Evolutionary conservation across 2,329 filamentous ascomycete genomes (phyloP).

Genomic region (Alternaria sp.): DNA sequence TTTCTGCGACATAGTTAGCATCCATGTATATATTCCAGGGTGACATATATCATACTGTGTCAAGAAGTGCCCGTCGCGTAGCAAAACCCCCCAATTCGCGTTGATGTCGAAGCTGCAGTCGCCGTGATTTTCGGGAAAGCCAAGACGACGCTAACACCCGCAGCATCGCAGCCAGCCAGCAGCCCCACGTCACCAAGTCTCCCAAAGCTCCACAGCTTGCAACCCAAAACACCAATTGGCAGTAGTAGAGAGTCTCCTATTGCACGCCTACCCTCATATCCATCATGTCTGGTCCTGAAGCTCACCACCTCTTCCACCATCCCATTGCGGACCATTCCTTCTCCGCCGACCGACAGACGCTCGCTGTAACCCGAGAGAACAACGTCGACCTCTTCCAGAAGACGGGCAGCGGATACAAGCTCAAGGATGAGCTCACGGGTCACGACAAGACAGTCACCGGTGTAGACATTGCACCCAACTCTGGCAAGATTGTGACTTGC

Average conservation of each 20-base stretch:
- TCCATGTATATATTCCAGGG: background rate
- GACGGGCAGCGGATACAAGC: conserved; percentile 75
- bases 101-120: conserved; percentile 12
- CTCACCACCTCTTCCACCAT: conserved; percentile 95
- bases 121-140: conserved; percentile 42
- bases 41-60: background rate
- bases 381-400: conserved; percentile 85
- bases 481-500: conserved; percentile 94
- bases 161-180: conserved; percentile 5
- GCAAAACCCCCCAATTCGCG: background rate
- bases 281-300: conserved; percentile 83
- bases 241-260: conserved; percentile 98
- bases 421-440: conserved; percentile 91
- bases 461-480: conserved; percentile 90
- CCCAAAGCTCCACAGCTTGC: conserved; percentile 7
- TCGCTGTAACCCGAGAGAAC: conserved; percentile 91
- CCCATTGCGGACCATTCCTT: conserved; percentile 98
- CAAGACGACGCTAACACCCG: conserved; percentile 28
- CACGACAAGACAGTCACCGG: conserved; percentile 97
- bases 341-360: conserved; percentile 84
- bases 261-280: conserved; percentile 47
- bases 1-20: background rate
- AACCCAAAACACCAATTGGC: conserved; percentile 20
- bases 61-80: background rate
- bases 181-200: conserved; percentile 15